phyloP scores from a whole-genome alignment of 495 filamentous ascomycete species.

The Trichocladium antarcticum region DNA sequence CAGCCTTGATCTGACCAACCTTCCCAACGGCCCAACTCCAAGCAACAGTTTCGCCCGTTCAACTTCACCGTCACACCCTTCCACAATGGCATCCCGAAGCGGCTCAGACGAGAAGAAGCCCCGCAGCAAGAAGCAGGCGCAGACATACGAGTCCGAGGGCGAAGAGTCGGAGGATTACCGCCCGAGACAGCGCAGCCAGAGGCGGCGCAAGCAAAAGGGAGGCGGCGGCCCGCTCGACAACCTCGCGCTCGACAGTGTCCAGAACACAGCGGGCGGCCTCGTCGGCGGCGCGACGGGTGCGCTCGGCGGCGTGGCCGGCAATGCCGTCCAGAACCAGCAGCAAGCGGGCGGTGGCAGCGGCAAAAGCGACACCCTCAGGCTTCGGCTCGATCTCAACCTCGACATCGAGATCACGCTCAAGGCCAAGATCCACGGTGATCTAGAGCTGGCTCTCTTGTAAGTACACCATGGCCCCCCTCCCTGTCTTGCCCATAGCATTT shows the following conservation, averaged over 20 bases:
- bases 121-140: constrained; percentile 17
- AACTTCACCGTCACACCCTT: not conserved
- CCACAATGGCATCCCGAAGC: constrained; percentile 28
- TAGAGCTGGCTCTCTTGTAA: constrained; percentile 74
- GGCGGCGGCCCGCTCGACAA: constrained; percentile 47
- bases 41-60: too few relatives aligned
- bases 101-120: constrained; percentile 26
- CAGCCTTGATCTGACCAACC: not conserved
- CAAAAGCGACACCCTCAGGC: constrained; percentile 53
- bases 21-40: not conserved
- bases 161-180: constrained; percentile 31
- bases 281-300: constrained; percentile 46
- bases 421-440: constrained; percentile 86
- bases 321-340: constrained; percentile 24
- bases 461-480: not conserved
- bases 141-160: constrained; percentile 33
- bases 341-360: constrained; percentile 43
- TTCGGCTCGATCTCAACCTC: constrained; percentile 75
- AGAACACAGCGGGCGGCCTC: constrained; percentile 53
- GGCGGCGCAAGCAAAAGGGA: constrained; percentile 32
- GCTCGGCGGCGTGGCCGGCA: constrained; percentile 48
- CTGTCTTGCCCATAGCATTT: not conserved
- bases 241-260: constrained; percentile 49
- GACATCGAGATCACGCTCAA: constrained; percentile 86
- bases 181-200: constrained; percentile 18